Conservation (phyloP, 768 basidiomycete genomes). For the Termitomyces sp. region DNA sequence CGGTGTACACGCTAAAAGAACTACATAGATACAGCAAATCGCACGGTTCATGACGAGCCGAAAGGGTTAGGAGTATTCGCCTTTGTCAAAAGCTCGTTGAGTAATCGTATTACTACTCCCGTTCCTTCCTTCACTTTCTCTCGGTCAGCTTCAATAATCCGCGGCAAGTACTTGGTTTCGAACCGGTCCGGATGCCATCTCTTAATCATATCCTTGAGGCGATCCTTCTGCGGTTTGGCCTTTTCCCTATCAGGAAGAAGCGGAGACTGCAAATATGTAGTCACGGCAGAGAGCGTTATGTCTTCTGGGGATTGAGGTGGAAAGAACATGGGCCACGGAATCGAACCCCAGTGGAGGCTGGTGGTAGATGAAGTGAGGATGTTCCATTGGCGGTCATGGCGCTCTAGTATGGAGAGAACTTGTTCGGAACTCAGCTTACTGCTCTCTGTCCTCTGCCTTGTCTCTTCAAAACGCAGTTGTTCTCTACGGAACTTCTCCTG, state of each 20-base stretch:
- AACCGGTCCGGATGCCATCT: conserved; percentile 85
- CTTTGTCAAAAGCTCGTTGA: conserved; percentile 65
- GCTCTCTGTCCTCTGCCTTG: conserved; percentile 42
- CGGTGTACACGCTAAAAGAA: conserved; percentile 21
- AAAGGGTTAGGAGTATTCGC: conserved; percentile 29
- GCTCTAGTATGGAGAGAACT: conserved; percentile 47
- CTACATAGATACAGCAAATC: conserved; percentile 18
- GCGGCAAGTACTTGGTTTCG: conserved; percentile 60
- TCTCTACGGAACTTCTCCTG: conserved; percentile 66
- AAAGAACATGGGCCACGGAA: conserved; percentile 73
- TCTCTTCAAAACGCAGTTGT: conserved; percentile 59
- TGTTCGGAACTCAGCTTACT: conserved; percentile 54
- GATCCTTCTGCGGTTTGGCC: conserved; percentile 55
- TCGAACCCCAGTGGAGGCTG: conserved; percentile 54
- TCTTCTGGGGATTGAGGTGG: conserved; percentile 54
- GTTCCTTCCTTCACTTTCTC: conserved; percentile 70
- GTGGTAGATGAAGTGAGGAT: conserved; percentile 31
- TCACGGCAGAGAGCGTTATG: conserved; percentile 49
- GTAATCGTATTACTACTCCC: conserved; percentile 61
- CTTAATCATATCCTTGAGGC: conserved; percentile 69
- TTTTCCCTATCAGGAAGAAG: conserved; percentile 49
- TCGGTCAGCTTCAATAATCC: conserved; percentile 58
- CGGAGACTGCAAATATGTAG: conserved; percentile 57
- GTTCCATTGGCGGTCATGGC: conserved; percentile 61
- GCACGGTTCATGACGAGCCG: conserved; percentile 9